Conservation (phyloP, 345 rosid species). For the Eutrema yunnanense region DNA sequence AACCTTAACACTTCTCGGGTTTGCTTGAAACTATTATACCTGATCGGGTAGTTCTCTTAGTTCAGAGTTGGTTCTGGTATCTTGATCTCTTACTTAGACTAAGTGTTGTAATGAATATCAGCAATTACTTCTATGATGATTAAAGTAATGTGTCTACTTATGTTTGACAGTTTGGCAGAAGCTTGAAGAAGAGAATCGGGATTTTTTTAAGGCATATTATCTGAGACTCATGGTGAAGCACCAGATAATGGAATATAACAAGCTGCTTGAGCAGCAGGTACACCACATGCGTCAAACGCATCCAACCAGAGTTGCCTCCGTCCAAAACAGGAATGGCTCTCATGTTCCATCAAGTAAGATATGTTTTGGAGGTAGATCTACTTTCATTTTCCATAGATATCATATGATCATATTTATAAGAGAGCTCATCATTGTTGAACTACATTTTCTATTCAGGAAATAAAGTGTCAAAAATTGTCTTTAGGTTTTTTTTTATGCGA, state of each 20-base stretch:
- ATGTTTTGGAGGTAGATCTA: neutral
- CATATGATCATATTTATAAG: neutral
- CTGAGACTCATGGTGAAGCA: conserved; percentile 76
- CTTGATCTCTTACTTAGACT: neutral
- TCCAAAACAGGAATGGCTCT: conserved; percentile 59
- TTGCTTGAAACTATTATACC: neutral
- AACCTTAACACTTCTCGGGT: neutral
- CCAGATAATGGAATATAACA: conserved; percentile 80
- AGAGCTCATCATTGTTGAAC: neutral
- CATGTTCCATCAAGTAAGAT: conserved; percentile 57
- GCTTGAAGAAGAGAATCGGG: conserved; percentile 91
- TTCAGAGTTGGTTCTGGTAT: neutral
- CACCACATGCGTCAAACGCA: conserved; percentile 59
- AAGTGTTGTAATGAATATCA: neutral
- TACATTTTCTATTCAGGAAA: neutral
- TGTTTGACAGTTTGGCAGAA: conserved; percentile 78
- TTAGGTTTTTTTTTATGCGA: neutral
- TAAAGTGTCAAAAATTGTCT: neutral
- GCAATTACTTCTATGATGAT: neutral
- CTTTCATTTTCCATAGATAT: neutral
- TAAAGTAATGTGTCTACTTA: neutral
- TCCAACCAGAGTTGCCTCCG: conserved; percentile 43
- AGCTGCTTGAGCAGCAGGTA: conserved; percentile 82
- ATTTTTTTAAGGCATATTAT: conserved; percentile 84
- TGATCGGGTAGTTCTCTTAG: neutral